Evolutionary conservation across 805 yeast species (phyloP), one percentile per base, ranked within the genome.

Genomic region (Saccharomycopsis sp.): DNA sequence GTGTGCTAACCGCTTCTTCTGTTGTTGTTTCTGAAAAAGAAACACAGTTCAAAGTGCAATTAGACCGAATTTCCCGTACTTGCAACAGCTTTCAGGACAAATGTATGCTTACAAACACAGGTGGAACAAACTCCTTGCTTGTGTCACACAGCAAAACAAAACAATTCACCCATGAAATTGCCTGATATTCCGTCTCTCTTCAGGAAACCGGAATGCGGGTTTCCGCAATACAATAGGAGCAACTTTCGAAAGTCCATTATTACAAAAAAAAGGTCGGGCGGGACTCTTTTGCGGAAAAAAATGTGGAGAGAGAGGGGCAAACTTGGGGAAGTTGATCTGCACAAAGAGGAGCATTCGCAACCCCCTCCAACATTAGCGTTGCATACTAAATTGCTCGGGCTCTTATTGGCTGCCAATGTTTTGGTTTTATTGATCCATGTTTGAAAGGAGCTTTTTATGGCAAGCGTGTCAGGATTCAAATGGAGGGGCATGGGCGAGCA

Each of bases 161-260:
- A n/a, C n/a, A n/a, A n/a, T n/a, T n/a, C n/a, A n/a, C n/a, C n/a
- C n/a, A n/a, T n/a, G n/a, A n/a, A n/a, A n/a, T n/a, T n/a, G n/a
- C n/a, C n/a, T n/a, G n/a, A n/a, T n/a, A n/a, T n/a, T n/a, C n/a
- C n/a, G n/a, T n/a, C n/a, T n/a, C n/a, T n/a, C n/a, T n/a, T n/a
- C n/a, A n/a, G n/a, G n/a, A n/a, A n/a, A 44, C 21, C 48, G 48
- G 48, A 44, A 16, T 44, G 48, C 48, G 48, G 48, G 48, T 16
- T 44, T 16, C 18, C 48, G 12, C 12, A 44, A 7, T 29, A 29
- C 12, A 7, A 12, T 29, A 12, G 37, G 5, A 7, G 9, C 37
- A 29, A n/a, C n/a, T n/a, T n/a, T n/a, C n/a, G n/a, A n/a, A n/a
- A n/a, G n/a, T n/a, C 37, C 37, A 29, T 12, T 7, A 29, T 12